These are phyloP conservation scores for Rhizopus arrhizus DNA, from an alignment of 371 early-diverging fungal genomes.

Conservation along the genomic window DNA sequence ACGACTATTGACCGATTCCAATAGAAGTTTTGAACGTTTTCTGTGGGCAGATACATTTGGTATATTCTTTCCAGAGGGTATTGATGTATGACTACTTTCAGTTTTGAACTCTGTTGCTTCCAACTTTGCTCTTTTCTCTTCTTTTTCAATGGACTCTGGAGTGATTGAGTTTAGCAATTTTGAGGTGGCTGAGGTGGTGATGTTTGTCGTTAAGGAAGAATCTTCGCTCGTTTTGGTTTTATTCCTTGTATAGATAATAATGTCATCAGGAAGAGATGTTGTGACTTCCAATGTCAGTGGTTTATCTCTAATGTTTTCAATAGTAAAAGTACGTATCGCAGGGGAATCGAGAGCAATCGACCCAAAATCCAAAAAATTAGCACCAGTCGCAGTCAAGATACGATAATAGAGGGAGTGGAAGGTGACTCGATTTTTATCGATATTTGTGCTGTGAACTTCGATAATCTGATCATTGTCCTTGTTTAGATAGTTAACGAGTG, in stretches of 20 bases:
- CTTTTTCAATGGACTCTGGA: constrained; percentile 21
- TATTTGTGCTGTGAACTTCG: constrained; percentile 90
- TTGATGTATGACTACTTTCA: neutral
- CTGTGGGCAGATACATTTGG: constrained; percentile 1
- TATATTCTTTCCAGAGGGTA: neutral
- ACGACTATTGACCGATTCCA: constrained; percentile 28
- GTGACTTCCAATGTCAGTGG: constrained; percentile 62
- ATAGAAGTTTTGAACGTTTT: constrained; percentile 19
- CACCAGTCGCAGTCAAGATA: constrained; percentile 84
- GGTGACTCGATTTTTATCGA: constrained; percentile 93
- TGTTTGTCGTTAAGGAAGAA: neutral
- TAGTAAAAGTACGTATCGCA: constrained; percentile 75
- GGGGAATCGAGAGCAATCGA: constrained; percentile 82
- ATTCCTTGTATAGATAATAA: constrained; percentile 58
- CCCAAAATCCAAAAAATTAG: constrained; percentile 95
- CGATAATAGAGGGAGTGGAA: constrained; percentile 96
- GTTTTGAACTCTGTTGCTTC: neutral
- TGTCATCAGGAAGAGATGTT: constrained; percentile 72
- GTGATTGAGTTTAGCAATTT: constrained; percentile 18
- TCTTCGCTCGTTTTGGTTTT: constrained; percentile 16
- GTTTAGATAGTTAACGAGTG: constrained; percentile 88
- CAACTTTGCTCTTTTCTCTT: neutral
- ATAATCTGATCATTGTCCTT: constrained; percentile 89
- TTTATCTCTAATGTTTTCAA: constrained; percentile 81
- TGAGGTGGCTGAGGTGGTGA: neutral